phyloP scores from a whole-genome alignment of 208 protist genomes.

The Jaenimonas drosophilae region DNA sequence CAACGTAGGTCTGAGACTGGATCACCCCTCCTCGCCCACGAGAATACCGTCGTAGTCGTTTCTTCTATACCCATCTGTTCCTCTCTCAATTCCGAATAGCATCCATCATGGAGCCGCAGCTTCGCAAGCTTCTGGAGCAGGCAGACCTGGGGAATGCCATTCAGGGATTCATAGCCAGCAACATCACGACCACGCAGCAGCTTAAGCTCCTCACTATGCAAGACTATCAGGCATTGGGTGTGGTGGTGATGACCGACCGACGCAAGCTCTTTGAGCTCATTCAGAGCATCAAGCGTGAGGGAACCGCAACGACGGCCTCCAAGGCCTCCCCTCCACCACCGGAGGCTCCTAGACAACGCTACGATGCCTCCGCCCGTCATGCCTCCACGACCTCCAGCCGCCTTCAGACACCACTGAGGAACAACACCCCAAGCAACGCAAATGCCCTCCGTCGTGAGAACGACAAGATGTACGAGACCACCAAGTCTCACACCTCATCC shows the following conservation, averaged over 20 bases:
- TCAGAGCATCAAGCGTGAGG: constrained; percentile 79
- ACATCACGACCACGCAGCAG: constrained; percentile 57
- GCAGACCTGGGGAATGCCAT: constrained; percentile 72
- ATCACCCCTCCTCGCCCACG: too few relatives aligned
- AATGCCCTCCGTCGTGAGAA: constrained; percentile 9
- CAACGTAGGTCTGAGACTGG: too few relatives aligned
- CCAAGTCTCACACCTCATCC: constrained; percentile 1
- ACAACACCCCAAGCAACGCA: constrained; percentile 17
- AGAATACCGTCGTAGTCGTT: too few relatives aligned
- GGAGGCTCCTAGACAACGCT: too few relatives aligned
- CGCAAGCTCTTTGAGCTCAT: constrained; percentile 91
- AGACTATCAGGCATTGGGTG: constrained; percentile 85
- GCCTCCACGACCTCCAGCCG: constrained; percentile 1
- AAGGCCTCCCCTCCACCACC: too few relatives aligned
- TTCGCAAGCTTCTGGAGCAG: constrained; percentile 67
- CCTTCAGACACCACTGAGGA: constrained; percentile 10
- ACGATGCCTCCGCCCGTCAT: neutral
- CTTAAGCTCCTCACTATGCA: constrained; percentile 87
- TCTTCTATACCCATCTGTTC: too few relatives aligned
- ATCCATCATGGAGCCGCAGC: constrained; percentile 56
- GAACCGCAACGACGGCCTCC: neutral
- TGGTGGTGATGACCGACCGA: constrained; percentile 86
- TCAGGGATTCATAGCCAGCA: constrained; percentile 70
- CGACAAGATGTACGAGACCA: constrained; percentile 17
- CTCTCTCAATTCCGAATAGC: neutral